phyloP scores from a whole-genome alignment of 2,329 filamentous ascomycete species.

The Aspergillus fructus region DNA sequence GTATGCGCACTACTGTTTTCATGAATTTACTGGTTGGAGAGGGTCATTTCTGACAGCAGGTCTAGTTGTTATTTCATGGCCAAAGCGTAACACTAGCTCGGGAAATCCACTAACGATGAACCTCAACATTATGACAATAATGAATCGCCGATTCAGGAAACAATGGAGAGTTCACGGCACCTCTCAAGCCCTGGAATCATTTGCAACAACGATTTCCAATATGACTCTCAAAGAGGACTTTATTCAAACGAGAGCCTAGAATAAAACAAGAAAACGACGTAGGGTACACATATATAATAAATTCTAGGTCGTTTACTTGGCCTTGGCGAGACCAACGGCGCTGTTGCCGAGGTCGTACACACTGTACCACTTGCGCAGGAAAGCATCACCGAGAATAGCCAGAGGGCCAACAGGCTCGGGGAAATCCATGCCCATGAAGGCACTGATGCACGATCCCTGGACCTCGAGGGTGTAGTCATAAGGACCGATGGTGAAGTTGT shows the following conservation, averaged over 20 bases:
- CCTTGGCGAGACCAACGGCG: constrained; percentile 83
- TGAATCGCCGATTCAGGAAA: constrained; percentile 1
- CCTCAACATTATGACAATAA: constrained; percentile 1
- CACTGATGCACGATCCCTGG: constrained; percentile 92
- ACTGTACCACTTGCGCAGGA: constrained; percentile 69
- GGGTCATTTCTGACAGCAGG: neutral
- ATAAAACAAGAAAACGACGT: neutral
- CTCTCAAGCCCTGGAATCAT: neutral
- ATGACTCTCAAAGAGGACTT: neutral
- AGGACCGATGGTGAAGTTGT: constrained; percentile 87
- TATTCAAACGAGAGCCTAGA: neutral
- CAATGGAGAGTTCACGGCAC: neutral
- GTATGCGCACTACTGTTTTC: neutral
- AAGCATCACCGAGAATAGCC: constrained; percentile 76
- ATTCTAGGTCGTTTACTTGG: constrained; percentile 57
- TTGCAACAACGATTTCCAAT: neutral
- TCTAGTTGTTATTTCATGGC: constrained; percentile 4
- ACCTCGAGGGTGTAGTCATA: constrained; percentile 96
- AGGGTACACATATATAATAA: constrained; percentile 12
- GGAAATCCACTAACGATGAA: constrained; percentile 8
- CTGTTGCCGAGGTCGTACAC: constrained; percentile 92
- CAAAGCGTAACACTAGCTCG: constrained; percentile 1
- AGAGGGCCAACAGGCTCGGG: constrained; percentile 83
- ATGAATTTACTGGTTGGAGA: neutral
- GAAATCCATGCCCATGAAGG: constrained; percentile 96